phyloP scores from a whole-genome alignment of 2,329 filamentous ascomycete genomes.

The Seiridium cupressi region DNA sequence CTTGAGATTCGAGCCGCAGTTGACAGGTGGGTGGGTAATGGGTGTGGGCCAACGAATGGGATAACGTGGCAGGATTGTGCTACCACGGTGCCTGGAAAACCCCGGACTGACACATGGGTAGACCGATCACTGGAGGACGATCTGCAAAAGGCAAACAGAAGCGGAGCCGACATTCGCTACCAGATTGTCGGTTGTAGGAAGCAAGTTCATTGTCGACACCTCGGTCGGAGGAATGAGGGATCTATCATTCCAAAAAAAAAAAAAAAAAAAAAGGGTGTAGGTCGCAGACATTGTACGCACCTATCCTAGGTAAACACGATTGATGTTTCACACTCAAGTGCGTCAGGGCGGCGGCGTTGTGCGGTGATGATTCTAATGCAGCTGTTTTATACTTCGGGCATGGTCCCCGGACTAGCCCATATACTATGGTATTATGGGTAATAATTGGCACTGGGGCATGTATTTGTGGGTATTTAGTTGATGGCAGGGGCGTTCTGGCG shows the following conservation, averaged over 20 bases:
- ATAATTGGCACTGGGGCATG: too few species aligned
- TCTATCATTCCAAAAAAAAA: not conserved
- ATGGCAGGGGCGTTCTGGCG: too few species aligned
- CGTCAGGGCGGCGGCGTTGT: too few species aligned
- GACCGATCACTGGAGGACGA: not conserved
- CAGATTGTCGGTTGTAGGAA: not conserved
- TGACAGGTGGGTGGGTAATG: not conserved
- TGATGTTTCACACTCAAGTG: too few species aligned
- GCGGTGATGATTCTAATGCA: too few species aligned
- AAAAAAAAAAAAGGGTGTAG: too few species aligned
- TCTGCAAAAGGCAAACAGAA: not conserved
- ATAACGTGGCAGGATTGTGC: not conserved
- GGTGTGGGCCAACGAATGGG: not conserved
- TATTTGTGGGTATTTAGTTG: too few species aligned
- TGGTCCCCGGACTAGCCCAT: too few species aligned
- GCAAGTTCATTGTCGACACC: not conserved
- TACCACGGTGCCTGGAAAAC: not conserved
- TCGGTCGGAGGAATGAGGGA: not conserved
- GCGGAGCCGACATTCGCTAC: not conserved
- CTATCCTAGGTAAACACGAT: too few species aligned
- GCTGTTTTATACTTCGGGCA: too few species aligned
- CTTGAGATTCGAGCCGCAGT: not conserved
- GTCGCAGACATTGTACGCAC: too few species aligned
- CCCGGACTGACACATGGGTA: slow-evolving; percentile 2
- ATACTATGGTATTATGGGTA: too few species aligned